Evolutionary conservation across 441 rosid genomes (phyloP), one percentile per base, ranked within the genome.

Genomic region (Populus hybrid): DNA sequence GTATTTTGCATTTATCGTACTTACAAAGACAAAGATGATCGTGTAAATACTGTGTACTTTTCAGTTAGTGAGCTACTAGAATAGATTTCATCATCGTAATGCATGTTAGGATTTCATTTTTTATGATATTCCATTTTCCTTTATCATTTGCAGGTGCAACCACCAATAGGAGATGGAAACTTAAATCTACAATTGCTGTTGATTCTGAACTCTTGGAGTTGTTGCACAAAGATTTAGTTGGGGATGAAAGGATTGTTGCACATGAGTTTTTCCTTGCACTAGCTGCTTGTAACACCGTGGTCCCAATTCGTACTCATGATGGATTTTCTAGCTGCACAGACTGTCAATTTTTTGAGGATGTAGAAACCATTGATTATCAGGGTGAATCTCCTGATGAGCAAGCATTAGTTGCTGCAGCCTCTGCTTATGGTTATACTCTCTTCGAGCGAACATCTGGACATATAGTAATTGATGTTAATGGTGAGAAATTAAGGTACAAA

Each of bases 341-440:
- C 77, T 72, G 65, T 56, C 83, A 73, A 64, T 67, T 69, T 50
- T 73, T 29, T 9, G 89, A 84, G 71, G 87, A 78, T 68, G 76
- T 74, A 36, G 88, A 79, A 76, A 76, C 86, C 20, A 87, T 90
- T 78, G 87, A 81, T 56, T 92, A 92, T 84, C 97, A 92, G 85
- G 93, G 94, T 83, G 94, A 92, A 86, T 92, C 97, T 80, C 97
- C 97, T 80, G 94, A 92, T 79, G 97, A 92, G 88, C 97, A 92
- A 84, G 97, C 97, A 50, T 77, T 92, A 73, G 97, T 89, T 84
- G 86, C 90, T 84, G 97, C 97, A 33, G 97, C 97, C 69, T 84
- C 93, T 78, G 86, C 93, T 42, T 92, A 90, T 83, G 92, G 93
- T 18, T 90, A 88, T 80, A 90, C 92, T 70, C 90, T 92, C 23